These are phyloP conservation scores for Penicillium nucicola DNA, from an alignment of 495 filamentous ascomycete species.

Conservation along the genomic window DNA sequence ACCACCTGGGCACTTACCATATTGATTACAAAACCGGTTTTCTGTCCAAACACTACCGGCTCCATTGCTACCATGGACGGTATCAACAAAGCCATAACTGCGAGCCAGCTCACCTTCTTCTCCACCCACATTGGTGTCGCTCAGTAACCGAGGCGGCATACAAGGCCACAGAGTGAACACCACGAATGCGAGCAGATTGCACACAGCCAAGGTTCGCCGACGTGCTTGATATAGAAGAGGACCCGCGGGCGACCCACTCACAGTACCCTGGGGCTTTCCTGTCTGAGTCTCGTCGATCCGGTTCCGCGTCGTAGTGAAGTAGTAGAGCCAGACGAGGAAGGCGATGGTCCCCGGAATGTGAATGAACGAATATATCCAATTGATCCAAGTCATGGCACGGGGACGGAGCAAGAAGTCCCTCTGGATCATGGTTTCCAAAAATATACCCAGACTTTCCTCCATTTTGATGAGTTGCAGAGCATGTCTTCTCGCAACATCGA, in stretches of 20 bases:
- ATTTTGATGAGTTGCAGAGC: slow-evolving; percentile 54
- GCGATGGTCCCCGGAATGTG: slow-evolving; percentile 78
- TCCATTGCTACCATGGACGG: slow-evolving; percentile 64
- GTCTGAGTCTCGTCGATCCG: slow-evolving; percentile 33
- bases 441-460: slow-evolving; percentile 53
- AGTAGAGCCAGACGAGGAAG: slow-evolving; percentile 65
- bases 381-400: slow-evolving; percentile 48
- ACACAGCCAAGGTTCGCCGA: slow-evolving; percentile 68
- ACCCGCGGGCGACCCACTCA: slow-evolving; percentile 42
- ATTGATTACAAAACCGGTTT: slow-evolving; percentile 66
- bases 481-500: slow-evolving; percentile 54
- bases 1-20: slow-evolving; percentile 38
- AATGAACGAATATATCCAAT: slow-evolving; percentile 74
- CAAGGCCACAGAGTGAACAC: slow-evolving; percentile 76
- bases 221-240: slow-evolving; percentile 56
- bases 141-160: slow-evolving; percentile 74
- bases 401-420: slow-evolving; percentile 47
- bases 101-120: slow-evolving; percentile 45
- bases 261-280: slow-evolving; percentile 31
- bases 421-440: slow-evolving; percentile 56
- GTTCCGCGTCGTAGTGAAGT: slow-evolving; percentile 58
- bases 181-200: slow-evolving; percentile 74
- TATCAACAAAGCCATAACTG: slow-evolving; percentile 70
- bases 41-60: slow-evolving; percentile 68
- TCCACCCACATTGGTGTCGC: slow-evolving; percentile 44